phyloP scores from a whole-genome alignment of 345 rosid species.

The Salix brachista region DNA sequence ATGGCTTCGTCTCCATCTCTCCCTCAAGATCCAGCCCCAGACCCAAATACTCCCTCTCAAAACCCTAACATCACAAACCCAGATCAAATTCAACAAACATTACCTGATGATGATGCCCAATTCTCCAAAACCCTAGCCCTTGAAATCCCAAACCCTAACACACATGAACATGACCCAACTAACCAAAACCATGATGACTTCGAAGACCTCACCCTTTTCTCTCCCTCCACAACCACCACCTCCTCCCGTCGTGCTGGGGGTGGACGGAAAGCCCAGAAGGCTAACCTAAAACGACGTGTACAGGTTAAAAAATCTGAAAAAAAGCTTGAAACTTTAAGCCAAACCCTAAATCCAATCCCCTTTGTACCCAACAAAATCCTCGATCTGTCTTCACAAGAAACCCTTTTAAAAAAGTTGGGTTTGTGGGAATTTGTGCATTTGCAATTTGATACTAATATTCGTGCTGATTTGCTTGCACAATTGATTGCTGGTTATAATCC shows the following conservation, averaged over 20 bases:
- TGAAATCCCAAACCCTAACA: conserved; percentile 10
- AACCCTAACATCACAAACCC: neutral
- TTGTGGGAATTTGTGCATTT: conserved; percentile 81
- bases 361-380: conserved; percentile 53
- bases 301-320: conserved; percentile 36
- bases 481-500: conserved; percentile 53
- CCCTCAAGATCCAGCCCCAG: neutral
- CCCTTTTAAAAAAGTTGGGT: conserved; percentile 55
- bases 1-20: neutral
- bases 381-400: conserved; percentile 57
- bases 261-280: conserved; percentile 6
- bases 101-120: neutral
- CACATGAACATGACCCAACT: conserved; percentile 8
- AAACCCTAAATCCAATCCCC: conserved; percentile 54
- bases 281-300: conserved; percentile 1
- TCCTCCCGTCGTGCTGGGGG: conserved; percentile 14
- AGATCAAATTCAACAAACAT: neutral
- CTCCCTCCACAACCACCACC: neutral
- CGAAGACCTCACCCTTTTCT: conserved; percentile 4
- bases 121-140: conserved; percentile 12
- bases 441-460: conserved; percentile 52
- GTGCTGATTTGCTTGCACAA: conserved; percentile 50
- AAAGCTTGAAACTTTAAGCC: conserved; percentile 48
- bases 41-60: neutral
- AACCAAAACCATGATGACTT: conserved; percentile 11